Evolutionary conservation across 768 basidiomycete species (phyloP), one percentile per base, ranked within the genome.

Genomic region (Hypholoma fasciculare): DNA sequence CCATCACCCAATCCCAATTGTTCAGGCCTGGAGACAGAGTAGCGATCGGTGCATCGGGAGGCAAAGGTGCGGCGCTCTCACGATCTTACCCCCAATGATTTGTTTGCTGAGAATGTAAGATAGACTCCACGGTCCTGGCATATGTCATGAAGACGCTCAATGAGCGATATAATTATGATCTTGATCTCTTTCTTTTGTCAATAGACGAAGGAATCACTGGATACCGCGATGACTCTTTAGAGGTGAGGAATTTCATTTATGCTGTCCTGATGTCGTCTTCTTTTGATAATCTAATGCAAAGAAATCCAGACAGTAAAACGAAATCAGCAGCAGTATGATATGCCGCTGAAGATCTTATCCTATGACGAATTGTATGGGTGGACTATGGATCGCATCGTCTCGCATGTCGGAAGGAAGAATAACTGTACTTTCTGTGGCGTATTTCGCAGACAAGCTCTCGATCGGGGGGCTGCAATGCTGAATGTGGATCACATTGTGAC

Each of bases 341-440:
- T 98, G 73, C 96, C 96, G 0, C 83, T 99, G 39, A 97, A 96
- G 76, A 98, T 99, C 56, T 80, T 98, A 23, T 93, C 92, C 1
- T 99, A 99, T 62, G 88, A 94, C 61, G 96, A 98, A 66, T 82
- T 98, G 5, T 99, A 98, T 64, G 97, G 97, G 16, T 98, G 97
- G 96, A 98, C 96, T 1, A 99, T 99, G 96, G 97, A 99, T 65
- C 82, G 85, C 14, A 92, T 99, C 56, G 96, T 99, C 47, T 82
- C 87, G n/a, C 88, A 96, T 71, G 86, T 98, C 23, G 97, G 97
- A 34, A 87, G 85, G 76, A 97, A 97, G 81, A 98, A 97, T 66
- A 99, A 98, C 67, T 99, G 97, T 73, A 99, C 97, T 0, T 99
- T 98, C 74, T 99, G 97, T 66, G 97, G 97, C 17, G 97, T 99